A percentile compares a stretch with the other conserved stretches of the same genome.
phyloP scores from a whole-genome alignment of 192 early-diverging fungal genomes.

The Mortierella antarctica region DNA sequence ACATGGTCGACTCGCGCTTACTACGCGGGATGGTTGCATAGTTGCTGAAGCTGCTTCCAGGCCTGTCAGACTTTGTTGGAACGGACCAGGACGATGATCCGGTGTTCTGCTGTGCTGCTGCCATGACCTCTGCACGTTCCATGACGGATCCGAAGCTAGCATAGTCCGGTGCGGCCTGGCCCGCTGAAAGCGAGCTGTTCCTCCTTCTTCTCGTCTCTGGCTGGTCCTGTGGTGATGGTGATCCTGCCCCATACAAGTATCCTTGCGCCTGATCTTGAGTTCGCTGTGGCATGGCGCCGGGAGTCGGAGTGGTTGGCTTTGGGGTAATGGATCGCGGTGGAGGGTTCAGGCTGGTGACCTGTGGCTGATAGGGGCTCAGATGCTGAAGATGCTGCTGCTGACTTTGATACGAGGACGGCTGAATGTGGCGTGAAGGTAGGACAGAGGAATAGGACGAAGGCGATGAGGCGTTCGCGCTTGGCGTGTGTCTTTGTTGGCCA shows the following conservation, averaged over 20 bases:
- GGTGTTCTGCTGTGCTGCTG: slow-evolving; percentile 8
- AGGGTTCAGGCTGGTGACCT: slow-evolving; percentile 29
- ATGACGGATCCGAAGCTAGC: slow-evolving; percentile 44
- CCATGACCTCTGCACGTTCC: slow-evolving; percentile 39
- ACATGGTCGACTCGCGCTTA: slow-evolving; percentile 42
- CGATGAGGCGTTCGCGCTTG: not conserved
- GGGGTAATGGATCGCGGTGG: slow-evolving; percentile 42
- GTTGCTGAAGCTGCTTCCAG: not conserved
- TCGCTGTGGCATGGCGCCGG: slow-evolving; percentile 6
- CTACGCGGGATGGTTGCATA: slow-evolving; percentile 32
- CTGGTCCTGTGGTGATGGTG: not conserved
- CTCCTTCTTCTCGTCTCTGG: slow-evolving; percentile 27
- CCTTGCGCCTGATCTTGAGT: not conserved
- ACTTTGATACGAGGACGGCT: not conserved
- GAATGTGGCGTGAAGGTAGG: not conserved
- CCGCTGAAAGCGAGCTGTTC: slow-evolving; percentile 39
- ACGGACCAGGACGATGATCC: slow-evolving; percentile 38
- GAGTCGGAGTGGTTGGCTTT: slow-evolving; percentile 20
- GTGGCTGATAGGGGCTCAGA: slow-evolving; percentile 12
- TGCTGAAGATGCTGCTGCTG: slow-evolving; percentile 1
- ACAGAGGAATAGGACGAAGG: not conserved
- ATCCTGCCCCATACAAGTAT: not conserved
- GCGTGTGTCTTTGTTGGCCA: slow-evolving; percentile 2
- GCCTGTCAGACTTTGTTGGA: slow-evolving; percentile 20
- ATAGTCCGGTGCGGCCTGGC: slow-evolving; percentile 22